These are phyloP conservation scores for Stylonectria norvegica DNA, from an alignment of 2,329 filamentous ascomycete genomes.

Conservation along the genomic window DNA sequence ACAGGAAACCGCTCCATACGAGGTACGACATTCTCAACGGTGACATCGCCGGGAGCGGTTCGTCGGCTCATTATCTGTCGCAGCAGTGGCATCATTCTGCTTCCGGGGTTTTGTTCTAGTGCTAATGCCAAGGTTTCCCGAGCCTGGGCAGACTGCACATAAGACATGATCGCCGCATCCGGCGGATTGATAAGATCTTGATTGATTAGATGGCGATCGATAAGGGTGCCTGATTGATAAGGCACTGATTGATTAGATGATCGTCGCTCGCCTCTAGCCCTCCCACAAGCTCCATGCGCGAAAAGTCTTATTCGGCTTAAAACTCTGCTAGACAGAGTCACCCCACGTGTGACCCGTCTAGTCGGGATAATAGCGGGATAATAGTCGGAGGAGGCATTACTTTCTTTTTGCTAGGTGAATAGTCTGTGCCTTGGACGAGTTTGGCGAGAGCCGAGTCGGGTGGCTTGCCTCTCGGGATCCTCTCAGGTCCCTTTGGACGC, in stretches of 20 bases:
- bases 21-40: no score
- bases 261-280: not conserved
- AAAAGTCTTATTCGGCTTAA: not conserved
- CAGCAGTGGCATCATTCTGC: no score
- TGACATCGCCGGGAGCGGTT: no score
- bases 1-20: not conserved
- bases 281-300: not conserved
- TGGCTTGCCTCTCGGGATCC: no score
- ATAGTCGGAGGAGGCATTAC: no score
- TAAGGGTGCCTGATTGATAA: constrained; percentile 17
- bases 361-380: constrained; percentile 12
- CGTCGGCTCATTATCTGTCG: no score
- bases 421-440: constrained; percentile 10
- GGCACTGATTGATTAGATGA: constrained; percentile 5
- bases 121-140: not conserved
- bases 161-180: not conserved
- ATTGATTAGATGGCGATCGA: constrained; percentile 11
- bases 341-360: constrained; percentile 15
- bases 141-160: no score
- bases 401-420: constrained; percentile 14
- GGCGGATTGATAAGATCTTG: not conserved
- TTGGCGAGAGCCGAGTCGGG: not conserved
- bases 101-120: not conserved
- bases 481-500: no score
- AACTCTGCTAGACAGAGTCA: not conserved